Evolutionary conservation across 441 rosid species (phyloP).

Genomic region (Cnidoscolus chayamansa): DNA sequence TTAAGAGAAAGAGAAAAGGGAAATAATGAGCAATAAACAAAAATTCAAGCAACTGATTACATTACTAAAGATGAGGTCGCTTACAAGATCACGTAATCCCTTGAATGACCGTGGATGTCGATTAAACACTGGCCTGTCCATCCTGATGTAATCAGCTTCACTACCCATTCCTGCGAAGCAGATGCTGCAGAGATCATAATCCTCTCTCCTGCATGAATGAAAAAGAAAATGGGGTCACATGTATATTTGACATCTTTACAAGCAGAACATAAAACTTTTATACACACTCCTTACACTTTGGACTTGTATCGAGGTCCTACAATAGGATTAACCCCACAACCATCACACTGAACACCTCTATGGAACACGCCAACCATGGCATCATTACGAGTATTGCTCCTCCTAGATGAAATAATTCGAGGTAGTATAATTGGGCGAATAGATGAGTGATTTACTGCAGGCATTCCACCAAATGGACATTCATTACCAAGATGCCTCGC

Average conservation of each 20-base stretch:
- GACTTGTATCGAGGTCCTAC: conserved; percentile 87
- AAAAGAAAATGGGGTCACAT: conserved; percentile 6
- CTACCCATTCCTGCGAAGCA: conserved; percentile 72
- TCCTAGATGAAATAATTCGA: conserved; percentile 27
- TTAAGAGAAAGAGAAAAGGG: not conserved
- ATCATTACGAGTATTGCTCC: conserved; percentile 32
- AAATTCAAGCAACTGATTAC: not conserved
- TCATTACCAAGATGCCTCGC: conserved; percentile 27
- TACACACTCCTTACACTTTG: conserved; percentile 61
- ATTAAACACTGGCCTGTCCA: conserved; percentile 56
- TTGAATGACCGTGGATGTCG: conserved; percentile 35
- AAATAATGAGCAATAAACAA: not conserved
- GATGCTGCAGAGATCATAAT: conserved; percentile 84
- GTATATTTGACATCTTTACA: not conserved
- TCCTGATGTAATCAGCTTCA: conserved; percentile 59
- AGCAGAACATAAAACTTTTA: not conserved
- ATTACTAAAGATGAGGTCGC: conserved; percentile 2
- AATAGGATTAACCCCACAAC: conserved; percentile 84
- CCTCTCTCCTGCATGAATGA: conserved; percentile 46
- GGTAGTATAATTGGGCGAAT: conserved; percentile 13
- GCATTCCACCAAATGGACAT: conserved; percentile 59
- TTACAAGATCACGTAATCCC: conserved; percentile 39
- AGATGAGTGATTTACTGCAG: conserved; percentile 26
- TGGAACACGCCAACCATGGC: conserved; percentile 52
- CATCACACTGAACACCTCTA: conserved; percentile 77